Percentiles rank a stretch among this genome's conserved stretches.
Evolutionary conservation across 2,329 filamentous ascomycete genomes (phyloP).

Genomic region (Fusarium nygamai): DNA sequence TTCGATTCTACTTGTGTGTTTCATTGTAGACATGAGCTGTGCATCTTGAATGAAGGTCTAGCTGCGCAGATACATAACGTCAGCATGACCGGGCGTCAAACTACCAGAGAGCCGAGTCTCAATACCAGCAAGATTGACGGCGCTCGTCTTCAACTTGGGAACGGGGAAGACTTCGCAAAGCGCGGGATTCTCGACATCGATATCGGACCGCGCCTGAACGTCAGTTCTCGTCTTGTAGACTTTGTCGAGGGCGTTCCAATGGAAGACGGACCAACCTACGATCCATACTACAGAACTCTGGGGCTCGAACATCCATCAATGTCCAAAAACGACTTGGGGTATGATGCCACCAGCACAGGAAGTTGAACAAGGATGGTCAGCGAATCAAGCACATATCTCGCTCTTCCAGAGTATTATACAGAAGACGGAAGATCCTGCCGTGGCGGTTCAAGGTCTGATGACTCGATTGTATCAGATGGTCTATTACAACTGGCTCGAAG

Average conservation of each 20-base stretch:
- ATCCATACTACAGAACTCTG: neutral
- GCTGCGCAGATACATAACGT: neutral
- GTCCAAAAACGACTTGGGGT: neutral
- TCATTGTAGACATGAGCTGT: neutral
- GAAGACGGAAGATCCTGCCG: neutral
- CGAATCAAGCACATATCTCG: neutral
- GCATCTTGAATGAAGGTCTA: neutral
- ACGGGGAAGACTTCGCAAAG: neutral
- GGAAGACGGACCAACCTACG: neutral
- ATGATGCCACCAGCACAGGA: neutral
- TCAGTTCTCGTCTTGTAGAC: neutral
- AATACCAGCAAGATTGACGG: neutral
- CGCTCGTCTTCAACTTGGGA: neutral
- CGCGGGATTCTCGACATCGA: neutral
- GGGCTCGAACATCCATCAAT: neutral
- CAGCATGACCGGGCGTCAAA: neutral
- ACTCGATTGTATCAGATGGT: neutral
- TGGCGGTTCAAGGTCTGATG: neutral
- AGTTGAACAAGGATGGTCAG: neutral
- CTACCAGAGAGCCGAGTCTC: neutral
- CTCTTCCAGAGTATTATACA: neutral
- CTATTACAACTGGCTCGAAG: neutral
- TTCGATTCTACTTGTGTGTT: neutral
- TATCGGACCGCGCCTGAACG: neutral
- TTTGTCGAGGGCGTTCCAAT: neutral